These are phyloP conservation scores for Cymbopogon flexuosus DNA, from an alignment of 202 grass and related monocot genomes.

Conservation along the genomic window DNA sequence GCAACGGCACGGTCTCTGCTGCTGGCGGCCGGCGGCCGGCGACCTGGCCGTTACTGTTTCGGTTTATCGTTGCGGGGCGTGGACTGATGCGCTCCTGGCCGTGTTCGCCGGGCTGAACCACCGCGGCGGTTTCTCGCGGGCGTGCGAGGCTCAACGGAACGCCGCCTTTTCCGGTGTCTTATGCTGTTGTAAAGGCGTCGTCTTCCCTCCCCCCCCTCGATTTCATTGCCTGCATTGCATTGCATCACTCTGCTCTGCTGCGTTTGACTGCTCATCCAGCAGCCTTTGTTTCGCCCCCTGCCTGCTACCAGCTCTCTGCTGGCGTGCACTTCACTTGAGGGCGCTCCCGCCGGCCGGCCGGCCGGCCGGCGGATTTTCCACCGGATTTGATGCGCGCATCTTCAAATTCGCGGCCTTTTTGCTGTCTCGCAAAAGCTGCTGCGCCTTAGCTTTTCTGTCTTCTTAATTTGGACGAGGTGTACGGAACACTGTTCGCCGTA, in stretches of 20 bases:
- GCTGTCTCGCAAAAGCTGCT: constrained; percentile 36
- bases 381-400: constrained; percentile 33
- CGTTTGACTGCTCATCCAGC: not conserved
- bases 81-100: not conserved
- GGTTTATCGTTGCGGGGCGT: not conserved
- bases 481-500: constrained; percentile 32
- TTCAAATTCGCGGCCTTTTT: constrained; percentile 23
- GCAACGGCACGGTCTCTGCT: not conserved
- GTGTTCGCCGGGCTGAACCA: not conserved
- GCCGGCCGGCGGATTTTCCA: constrained; percentile 5
- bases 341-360: not conserved
- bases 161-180: not conserved
- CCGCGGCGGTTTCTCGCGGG: not conserved
- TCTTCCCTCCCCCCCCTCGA: not conserved
- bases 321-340: not conserved
- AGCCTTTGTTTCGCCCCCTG: not conserved
- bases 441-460: constrained; percentile 37
- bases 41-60: not conserved
- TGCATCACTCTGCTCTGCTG: not conserved
- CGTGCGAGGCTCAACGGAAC: not conserved
- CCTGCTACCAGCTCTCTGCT: not conserved
- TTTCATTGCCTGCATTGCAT: not conserved
- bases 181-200: not conserved
- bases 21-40: not conserved
- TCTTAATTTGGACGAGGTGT: constrained; percentile 42